Conservation (phyloP, 2,329 filamentous ascomycete genomes). For the Sclerotinia minor region DNA sequence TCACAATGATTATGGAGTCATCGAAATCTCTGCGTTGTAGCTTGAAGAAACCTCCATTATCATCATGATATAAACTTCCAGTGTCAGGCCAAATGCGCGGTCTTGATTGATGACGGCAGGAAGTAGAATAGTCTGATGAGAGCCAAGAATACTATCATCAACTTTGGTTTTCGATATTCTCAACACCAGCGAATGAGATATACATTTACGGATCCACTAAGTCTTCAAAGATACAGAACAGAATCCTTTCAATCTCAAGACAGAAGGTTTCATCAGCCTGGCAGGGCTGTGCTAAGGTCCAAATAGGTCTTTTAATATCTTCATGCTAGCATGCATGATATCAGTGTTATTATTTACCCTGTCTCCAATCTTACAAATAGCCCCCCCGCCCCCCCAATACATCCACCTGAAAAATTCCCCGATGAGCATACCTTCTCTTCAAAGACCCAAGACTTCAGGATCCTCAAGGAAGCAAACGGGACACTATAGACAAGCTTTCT, state of each 20-base stretch:
- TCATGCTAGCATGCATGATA: neutral
- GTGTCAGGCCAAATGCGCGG: neutral
- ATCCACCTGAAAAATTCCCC: neutral
- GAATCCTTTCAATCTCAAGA: neutral
- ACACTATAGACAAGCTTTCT: neutral
- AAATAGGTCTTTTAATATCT: neutral
- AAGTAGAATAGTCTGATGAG: too few relatives aligned
- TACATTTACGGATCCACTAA: neutral
- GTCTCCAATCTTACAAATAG: neutral
- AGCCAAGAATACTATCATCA: neutral
- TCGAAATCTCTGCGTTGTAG: neutral
- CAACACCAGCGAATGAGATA: neutral
- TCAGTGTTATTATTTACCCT: neutral
- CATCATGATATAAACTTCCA: neutral
- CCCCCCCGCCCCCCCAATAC: neutral
- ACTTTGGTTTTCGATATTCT: neutral
- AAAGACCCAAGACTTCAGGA: neutral
- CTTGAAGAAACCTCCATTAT: neutral
- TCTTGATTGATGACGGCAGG: neutral
- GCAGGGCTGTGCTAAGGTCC: neutral
- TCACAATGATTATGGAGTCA: neutral
- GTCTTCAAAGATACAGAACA: neutral
- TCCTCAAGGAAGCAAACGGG: neutral
- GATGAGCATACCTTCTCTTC: too few relatives aligned
- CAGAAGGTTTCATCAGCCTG: neutral